A percentile compares a stretch with the other conserved stretches of the same genome.
Conservation (phyloP, 768 basidiomycete genomes). For the Xerocomellus dryophilus region DNA sequence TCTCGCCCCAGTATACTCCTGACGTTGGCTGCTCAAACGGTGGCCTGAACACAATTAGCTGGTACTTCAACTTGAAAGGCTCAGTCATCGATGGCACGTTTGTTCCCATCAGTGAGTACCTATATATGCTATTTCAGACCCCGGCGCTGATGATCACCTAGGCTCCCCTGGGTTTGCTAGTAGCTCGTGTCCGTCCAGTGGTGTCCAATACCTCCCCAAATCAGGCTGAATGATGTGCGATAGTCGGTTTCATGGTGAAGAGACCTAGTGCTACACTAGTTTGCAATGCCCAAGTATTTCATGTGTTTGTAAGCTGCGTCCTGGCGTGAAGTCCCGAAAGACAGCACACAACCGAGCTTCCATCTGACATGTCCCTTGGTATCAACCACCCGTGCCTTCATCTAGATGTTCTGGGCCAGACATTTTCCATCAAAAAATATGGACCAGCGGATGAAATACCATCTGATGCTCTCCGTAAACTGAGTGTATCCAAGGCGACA, state of each 20-base stretch:
- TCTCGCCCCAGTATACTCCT: constrained; percentile 43
- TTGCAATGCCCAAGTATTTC: background rate
- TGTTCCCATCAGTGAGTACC: constrained; percentile 51
- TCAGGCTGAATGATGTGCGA: constrained; percentile 14
- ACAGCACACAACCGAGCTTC: background rate
- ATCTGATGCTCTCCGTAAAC: constrained; percentile 13
- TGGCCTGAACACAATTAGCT: constrained; percentile 46
- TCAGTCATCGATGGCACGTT: constrained; percentile 67
- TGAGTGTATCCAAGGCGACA: constrained; percentile 31
- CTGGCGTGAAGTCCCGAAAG: background rate
- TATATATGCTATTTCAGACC: background rate
- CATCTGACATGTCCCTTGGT: constrained; percentile 39
- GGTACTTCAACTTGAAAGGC: constrained; percentile 64
- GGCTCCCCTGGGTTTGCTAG: constrained; percentile 47
- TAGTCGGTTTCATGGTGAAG: background rate
- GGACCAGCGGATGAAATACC: constrained; percentile 35
- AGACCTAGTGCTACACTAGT: background rate
- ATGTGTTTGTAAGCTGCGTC: background rate
- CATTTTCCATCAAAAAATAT: constrained; percentile 47
- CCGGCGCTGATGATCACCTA: constrained; percentile 23
- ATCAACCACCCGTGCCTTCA: constrained; percentile 45
- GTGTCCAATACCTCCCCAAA: constrained; percentile 62
- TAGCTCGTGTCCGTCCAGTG: constrained; percentile 49
- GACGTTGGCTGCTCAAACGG: constrained; percentile 42
- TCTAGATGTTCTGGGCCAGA: constrained; percentile 42